Conservation (phyloP, 352 stramenopile genomes). For the Blastocystis sp. region DNA sequence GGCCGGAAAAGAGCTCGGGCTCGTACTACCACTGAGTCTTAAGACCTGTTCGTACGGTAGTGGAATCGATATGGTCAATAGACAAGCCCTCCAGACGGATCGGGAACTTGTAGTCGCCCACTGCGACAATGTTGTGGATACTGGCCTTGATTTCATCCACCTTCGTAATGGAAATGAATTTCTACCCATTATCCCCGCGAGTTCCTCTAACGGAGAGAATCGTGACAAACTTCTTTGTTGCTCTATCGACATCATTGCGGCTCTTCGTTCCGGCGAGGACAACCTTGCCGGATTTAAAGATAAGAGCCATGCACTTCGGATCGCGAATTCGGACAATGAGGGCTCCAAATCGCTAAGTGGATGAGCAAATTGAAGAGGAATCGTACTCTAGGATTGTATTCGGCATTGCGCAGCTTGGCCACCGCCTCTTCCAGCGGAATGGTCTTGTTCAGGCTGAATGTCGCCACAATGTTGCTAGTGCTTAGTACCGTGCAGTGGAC, state of each 20-base stretch:
- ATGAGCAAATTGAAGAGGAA: slow-evolving; percentile 15
- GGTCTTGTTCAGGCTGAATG: slow-evolving; percentile 87
- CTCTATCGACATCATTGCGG: slow-evolving; percentile 73
- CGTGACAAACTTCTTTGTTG: slow-evolving; percentile 73
- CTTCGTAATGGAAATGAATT: slow-evolving; percentile 54
- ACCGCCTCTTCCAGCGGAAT: slow-evolving; percentile 95
- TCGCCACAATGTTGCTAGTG: slow-evolving; percentile 86
- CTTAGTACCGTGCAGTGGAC: slow-evolving; percentile 55
- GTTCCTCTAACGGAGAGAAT: slow-evolving; percentile 74
- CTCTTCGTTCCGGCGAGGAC: slow-evolving; percentile 74
- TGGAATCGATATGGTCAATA: slow-evolving; percentile 68
- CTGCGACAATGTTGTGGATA: slow-evolving; percentile 96
- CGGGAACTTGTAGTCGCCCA: slow-evolving; percentile 92
- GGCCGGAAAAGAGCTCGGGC: slow-evolving; percentile 96
- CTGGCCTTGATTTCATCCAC: slow-evolving; percentile 83
- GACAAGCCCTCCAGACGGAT: slow-evolving; percentile 94
- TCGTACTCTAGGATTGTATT: slow-evolving; percentile 94
- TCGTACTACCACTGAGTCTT: slow-evolving; percentile 90
- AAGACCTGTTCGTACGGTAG: slow-evolving; percentile 78
- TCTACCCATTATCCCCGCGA: slow-evolving; percentile 24
- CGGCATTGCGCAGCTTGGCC: slow-evolving; percentile 91
- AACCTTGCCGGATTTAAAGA: slow-evolving; percentile 92
- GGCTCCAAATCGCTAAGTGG: slow-evolving; percentile 84
- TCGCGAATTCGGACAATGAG: slow-evolving; percentile 90
- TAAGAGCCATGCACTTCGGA: slow-evolving; percentile 92